These are phyloP conservation scores for Pseudonectria buxi DNA, from an alignment of 2,329 filamentous ascomycete genomes.

Conservation along the genomic window DNA sequence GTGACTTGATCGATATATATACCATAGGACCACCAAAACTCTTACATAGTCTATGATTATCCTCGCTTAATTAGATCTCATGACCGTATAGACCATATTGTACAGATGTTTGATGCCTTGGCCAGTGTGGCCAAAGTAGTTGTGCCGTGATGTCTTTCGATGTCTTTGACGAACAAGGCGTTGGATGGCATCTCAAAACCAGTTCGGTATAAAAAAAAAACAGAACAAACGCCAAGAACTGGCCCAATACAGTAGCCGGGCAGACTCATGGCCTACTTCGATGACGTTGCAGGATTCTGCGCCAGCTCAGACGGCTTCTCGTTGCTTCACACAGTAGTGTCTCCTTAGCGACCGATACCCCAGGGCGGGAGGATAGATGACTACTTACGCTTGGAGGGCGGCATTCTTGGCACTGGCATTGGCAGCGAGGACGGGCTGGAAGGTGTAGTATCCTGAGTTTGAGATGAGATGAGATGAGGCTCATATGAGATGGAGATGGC, in stretches of 20 bases:
- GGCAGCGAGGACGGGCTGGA: conserved; percentile 27
- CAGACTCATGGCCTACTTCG: conserved; percentile 3
- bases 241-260: too few relatives aligned
- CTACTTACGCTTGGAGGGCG: conserved; percentile 10
- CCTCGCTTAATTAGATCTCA: too few relatives aligned
- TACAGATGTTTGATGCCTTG: too few relatives aligned
- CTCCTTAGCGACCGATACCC: neutral
- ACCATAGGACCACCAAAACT: too few relatives aligned
- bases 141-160: too few relatives aligned
- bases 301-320: conserved; percentile 5
- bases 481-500: neutral
- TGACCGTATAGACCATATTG: too few relatives aligned
- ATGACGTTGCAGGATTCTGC: conserved; percentile 7
- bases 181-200: too few relatives aligned
- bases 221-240: neutral
- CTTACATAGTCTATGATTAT: too few relatives aligned
- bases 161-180: too few relatives aligned
- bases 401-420: conserved; percentile 9
- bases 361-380: too few relatives aligned
- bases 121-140: too few relatives aligned
- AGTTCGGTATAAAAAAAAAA: neutral
- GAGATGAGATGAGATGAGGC: conserved; percentile 1
- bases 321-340: conserved; percentile 2
- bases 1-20: too few relatives aligned
- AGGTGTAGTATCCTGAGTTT: conserved; percentile 31